Evolutionary conservation across 1,284 basidiomycete genomes (phyloP), one percentile per base, ranked within the genome.

Genomic region (Rhizoctonia solani): DNA sequence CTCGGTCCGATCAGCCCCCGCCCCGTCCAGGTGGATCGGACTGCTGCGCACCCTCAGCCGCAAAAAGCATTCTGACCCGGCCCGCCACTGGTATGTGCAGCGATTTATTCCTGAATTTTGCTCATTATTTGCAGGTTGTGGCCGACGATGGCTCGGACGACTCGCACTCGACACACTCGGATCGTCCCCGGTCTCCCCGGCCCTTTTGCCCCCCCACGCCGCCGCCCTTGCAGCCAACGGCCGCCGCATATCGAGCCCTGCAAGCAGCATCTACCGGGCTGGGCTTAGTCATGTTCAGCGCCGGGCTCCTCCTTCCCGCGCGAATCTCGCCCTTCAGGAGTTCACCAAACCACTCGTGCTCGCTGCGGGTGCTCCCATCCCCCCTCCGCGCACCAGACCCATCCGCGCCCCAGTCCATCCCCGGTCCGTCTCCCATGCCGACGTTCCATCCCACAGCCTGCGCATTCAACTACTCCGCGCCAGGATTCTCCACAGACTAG

Each of bases 401-500:
- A 23, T n/a, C 58, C 2, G 32, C 58, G 3, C 58, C 58, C 1
- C 42, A 30, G n/a, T 11, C 11, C 50, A 44, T 23, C 58, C 58
- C 21, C 58, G 58, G 46, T 61, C 58, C 3, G 46, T 46, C 19
- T 4, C 42, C 21, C 44, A 47, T 3, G 27, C 11, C n/a, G 27
- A 37, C 6, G 37, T 66, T 6, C 54, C 63, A 14, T 54, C 25
- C 13, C 53, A 55, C 34, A 59, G 67, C 21, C 44, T 68, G 6
- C 54, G 61, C 23, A 67, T 50, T 19, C 42, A 69, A 1, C 74
- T 87, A 72, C 81, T 85, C 75, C 84, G 81, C 75, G 80, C 75
- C 46, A 80, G 77, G 49, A 77, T 90, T 37, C 77, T 85, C 47
- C 74, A 74, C 29, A 81, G 79, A 66, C 75, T 88, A 54, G 76